These are phyloP conservation scores for Viridothelium virens DNA, from an alignment of 495 filamentous ascomycete genomes.

Conservation along the genomic window DNA sequence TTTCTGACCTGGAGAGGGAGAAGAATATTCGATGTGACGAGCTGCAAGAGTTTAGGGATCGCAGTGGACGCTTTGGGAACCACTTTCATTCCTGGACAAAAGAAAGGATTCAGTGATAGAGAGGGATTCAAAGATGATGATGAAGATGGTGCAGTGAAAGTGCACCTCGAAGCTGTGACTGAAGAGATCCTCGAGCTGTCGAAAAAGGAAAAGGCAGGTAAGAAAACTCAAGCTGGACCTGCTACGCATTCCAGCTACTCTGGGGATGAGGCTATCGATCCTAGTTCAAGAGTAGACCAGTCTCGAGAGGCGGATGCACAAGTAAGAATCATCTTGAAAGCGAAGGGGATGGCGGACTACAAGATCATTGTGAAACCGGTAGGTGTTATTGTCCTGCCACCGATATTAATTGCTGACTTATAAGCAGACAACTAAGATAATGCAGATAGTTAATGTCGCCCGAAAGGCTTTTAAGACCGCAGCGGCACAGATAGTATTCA, in stretches of 20 bases:
- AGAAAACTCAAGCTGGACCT: constrained; percentile 27
- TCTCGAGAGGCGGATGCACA: constrained; percentile 27
- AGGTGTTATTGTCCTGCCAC: constrained; percentile 16
- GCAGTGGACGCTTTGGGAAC: constrained; percentile 38
- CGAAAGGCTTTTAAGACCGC: constrained; percentile 40
- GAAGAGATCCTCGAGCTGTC: constrained; percentile 38
- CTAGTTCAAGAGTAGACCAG: constrained; percentile 24
- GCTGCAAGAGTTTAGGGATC: constrained; percentile 58
- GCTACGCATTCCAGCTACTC: not conserved
- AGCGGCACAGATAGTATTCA: constrained; percentile 46
- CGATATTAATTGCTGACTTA: constrained; percentile 10
- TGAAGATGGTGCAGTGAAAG: constrained; percentile 28
- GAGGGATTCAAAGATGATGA: constrained; percentile 23
- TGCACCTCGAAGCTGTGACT: constrained; percentile 66
- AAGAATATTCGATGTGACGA: constrained; percentile 64
- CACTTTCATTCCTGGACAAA: constrained; percentile 20
- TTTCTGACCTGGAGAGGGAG: constrained; percentile 75
- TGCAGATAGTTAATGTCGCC: constrained; percentile 48
- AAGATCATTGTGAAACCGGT: constrained; percentile 51
- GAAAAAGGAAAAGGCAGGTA: constrained; percentile 33
- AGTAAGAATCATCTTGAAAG: constrained; percentile 53
- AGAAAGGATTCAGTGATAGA: not conserved
- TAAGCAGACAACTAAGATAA: constrained; percentile 45
- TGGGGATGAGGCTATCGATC: constrained; percentile 30
- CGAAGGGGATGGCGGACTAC: constrained; percentile 48